Evolutionary conservation across 176 grass and related monocot species (phyloP).

Genomic region (Eragrostis nindensis): DNA sequence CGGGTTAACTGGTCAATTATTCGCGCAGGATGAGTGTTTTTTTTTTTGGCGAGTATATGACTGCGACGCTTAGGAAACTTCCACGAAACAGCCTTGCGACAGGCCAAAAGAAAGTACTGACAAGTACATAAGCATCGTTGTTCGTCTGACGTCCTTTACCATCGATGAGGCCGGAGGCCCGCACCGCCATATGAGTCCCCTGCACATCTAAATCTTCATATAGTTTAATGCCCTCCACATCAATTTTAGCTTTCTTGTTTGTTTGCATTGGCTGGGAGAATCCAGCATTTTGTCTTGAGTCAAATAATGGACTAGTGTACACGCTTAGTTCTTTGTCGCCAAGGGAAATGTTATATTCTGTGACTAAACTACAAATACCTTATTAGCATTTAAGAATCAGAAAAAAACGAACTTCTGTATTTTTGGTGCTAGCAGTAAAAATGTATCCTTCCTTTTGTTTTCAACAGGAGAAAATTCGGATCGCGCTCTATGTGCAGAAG

Average conservation of each 20-base stretch:
- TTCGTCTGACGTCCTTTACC: not conserved
- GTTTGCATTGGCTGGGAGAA: not conserved
- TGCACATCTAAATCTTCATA: not conserved
- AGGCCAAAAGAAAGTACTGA: not conserved
- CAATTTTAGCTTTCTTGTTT: not conserved
- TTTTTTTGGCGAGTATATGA: not conserved
- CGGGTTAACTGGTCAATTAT: not conserved
- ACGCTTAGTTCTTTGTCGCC: not conserved
- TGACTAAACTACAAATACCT: not conserved
- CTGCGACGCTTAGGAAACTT: constrained; percentile 47
- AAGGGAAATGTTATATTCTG: not conserved
- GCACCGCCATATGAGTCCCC: not conserved
- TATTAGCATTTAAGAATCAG: not conserved
- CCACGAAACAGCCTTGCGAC: constrained; percentile 34
- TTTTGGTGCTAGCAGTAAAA: not conserved
- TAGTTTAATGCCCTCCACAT: not conserved
- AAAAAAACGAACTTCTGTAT: not conserved
- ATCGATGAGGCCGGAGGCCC: not conserved
- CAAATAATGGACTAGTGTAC: not conserved
- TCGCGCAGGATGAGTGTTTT: too few species aligned
- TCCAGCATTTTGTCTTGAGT: not conserved
- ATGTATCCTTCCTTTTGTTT: constrained; percentile 18
- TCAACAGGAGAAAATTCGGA: constrained; percentile 71
- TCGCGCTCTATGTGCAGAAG: constrained; percentile 75
- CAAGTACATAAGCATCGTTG: not conserved